Evolutionary conservation across 257 asterid genomes (phyloP).

Genomic region (Parsonsia alboflavescens): DNA sequence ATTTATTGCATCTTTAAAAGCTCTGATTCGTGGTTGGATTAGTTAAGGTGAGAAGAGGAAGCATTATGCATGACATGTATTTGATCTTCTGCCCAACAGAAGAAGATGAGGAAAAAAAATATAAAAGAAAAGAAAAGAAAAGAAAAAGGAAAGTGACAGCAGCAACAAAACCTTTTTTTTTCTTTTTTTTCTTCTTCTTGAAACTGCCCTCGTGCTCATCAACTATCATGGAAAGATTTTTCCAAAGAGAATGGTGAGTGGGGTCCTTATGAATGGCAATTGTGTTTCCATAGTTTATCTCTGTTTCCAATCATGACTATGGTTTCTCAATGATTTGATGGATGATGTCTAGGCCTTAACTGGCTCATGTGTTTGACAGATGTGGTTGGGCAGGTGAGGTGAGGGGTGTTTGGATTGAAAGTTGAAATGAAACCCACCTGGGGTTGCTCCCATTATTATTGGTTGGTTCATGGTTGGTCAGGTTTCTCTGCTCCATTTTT

Average conservation of each 20-base stretch:
- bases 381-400: not conserved
- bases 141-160: not conserved
- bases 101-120: not conserved
- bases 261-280: conserved; percentile 9
- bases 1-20: conserved; percentile 13
- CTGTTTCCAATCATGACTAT: conserved; percentile 24
- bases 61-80: conserved; percentile 7
- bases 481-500: conserved; percentile 7
- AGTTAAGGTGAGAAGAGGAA: not conserved
- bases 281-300: conserved; percentile 19
- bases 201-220: conserved; percentile 13
- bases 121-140: not conserved
- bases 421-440: conserved; percentile 19
- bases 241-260: not conserved
- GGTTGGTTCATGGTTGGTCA: conserved; percentile 5
- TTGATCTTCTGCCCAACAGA: not conserved
- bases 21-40: not conserved
- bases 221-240: conserved; percentile 3
- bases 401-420: not conserved
- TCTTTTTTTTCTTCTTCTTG: not conserved
- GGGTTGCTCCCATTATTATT: conserved; percentile 13
- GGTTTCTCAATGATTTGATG: conserved; percentile 20
- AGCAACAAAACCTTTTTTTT: not conserved
- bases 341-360: conserved; percentile 23
- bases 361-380: not conserved